phyloP scores from a whole-genome alignment of 495 filamentous ascomycete genomes.

The Podospora appendiculata region DNA sequence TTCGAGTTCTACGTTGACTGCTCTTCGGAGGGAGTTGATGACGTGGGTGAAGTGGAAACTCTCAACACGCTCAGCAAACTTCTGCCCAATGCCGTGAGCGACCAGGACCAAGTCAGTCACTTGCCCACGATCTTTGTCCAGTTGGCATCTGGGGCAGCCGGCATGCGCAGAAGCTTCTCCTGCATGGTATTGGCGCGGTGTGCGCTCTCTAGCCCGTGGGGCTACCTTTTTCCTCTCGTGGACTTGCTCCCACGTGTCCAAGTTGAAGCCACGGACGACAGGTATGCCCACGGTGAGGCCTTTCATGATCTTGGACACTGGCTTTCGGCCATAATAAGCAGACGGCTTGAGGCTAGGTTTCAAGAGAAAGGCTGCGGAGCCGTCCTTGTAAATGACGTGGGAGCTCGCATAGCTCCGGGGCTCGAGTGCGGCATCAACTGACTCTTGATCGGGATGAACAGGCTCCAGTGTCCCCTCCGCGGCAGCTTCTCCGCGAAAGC shows the following conservation, averaged over 20 bases:
- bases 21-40: conserved; percentile 82
- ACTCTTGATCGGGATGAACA: conserved; percentile 31
- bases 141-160: conserved; percentile 41
- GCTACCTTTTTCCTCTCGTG: conserved; percentile 39
- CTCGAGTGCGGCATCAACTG: conserved; percentile 16
- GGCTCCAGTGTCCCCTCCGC: conserved; percentile 40
- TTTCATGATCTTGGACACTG: conserved; percentile 77
- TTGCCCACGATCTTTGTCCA: conserved; percentile 56
- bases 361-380: conserved; percentile 66
- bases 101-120: conserved; percentile 85
- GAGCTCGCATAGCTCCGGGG: conserved; percentile 52
- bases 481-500: conserved; percentile 48
- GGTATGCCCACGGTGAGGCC: conserved; percentile 74
- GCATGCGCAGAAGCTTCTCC: conserved; percentile 2
- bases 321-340: conserved; percentile 65
- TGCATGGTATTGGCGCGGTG: not conserved
- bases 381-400: conserved; percentile 78
- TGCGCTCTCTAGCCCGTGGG: not conserved
- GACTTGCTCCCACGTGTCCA: conserved; percentile 64
- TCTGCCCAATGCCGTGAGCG: conserved; percentile 94
- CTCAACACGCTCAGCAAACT: conserved; percentile 90
- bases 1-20: conserved; percentile 76
- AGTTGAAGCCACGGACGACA: conserved; percentile 81
- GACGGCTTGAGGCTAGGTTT: conserved; percentile 75
- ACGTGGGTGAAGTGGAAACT: conserved; percentile 96